These are phyloP conservation scores for Cyclotella baltica DNA, from an alignment of 108 stramenopile genomes.

Conservation along the genomic window DNA sequence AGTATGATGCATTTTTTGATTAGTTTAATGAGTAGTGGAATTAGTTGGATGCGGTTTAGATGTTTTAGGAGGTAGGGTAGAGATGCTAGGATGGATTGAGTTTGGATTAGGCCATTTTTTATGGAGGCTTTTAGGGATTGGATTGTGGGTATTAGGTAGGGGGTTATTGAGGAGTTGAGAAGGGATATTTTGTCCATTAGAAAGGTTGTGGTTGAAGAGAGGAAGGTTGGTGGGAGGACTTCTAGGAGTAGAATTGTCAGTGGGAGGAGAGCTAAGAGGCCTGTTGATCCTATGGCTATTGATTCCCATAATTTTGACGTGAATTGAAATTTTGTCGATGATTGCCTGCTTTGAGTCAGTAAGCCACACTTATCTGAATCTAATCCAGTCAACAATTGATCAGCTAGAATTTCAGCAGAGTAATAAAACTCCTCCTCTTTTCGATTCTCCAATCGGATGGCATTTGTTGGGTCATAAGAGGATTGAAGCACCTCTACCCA, in stretches of 20 bases:
- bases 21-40: slow-evolving; percentile 23
- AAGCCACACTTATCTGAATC: neutral
- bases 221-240: neutral
- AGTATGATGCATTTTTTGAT: slow-evolving; percentile 51
- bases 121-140: slow-evolving; percentile 19
- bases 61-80: slow-evolving; percentile 41
- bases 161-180: slow-evolving; percentile 28
- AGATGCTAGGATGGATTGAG: slow-evolving; percentile 33
- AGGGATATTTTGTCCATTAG: neutral
- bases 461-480: slow-evolving; percentile 10
- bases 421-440: slow-evolving; percentile 27
- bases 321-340: neutral
- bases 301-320: slow-evolving; percentile 17
- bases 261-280: slow-evolving; percentile 19
- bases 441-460: slow-evolving; percentile 29
- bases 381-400: slow-evolving; percentile 34
- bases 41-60: slow-evolving; percentile 12
- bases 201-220: slow-evolving; percentile 3
- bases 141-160: slow-evolving; percentile 29
- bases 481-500: slow-evolving; percentile 33
- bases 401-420: slow-evolving; percentile 38
- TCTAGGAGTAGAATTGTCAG: slow-evolving; percentile 7
- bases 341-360: neutral
- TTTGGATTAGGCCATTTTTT: slow-evolving; percentile 24
- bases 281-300: slow-evolving; percentile 34